Base-by-base conservation (phyloP, 306 rosid genomes). In the Prunus fruticosa region DNA sequence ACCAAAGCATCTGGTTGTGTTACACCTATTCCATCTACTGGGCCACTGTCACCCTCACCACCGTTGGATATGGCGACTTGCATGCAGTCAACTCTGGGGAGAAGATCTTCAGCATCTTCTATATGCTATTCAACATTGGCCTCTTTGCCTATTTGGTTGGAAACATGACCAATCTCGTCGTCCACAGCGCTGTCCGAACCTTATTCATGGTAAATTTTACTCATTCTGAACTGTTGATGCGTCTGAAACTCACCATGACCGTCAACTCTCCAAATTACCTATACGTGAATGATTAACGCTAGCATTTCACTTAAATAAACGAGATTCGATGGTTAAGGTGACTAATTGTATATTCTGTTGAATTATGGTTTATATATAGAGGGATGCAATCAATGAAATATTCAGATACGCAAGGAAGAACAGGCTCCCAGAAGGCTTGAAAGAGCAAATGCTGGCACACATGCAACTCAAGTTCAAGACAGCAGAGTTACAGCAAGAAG, bases 61-160 rank as follows among this genome's bases (percentile, higher is more conserved):
- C 97, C 2, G 98, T 93, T 50, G 98, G 98, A 60, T 93, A 91
- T 50, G 98, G 98, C 45, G 98, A 93, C 82, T 83, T 91, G 57
- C 88, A 89, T 61, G 93, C 98, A n/a, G 91, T 88, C 63, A 93
- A 87, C 81, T 61, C 78, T 11, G 84, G 84, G 22, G 98, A 93
- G 88, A 93, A 89, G 85, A 25, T 88, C 64, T 89, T 89, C 81
- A 90, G 69, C 81, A 84, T 85, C 77, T 81, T 82, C 38, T 91
- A 91, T 81, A 91, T 90, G 96, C 81, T 93, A 18, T 93, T 91
- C 86, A 93, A 91, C 89, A 91, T 93, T 19, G 93, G 98, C 84
- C 93, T 93, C 86, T 78, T 88, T 19, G 86, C 98, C 75, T 93
- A 93, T 80, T 83, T 91, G 78, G 85, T 93, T 15, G 97, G 97